Evolutionary conservation across 805 yeast species (phyloP).

Genomic region (Yamadazyma philogaea): DNA sequence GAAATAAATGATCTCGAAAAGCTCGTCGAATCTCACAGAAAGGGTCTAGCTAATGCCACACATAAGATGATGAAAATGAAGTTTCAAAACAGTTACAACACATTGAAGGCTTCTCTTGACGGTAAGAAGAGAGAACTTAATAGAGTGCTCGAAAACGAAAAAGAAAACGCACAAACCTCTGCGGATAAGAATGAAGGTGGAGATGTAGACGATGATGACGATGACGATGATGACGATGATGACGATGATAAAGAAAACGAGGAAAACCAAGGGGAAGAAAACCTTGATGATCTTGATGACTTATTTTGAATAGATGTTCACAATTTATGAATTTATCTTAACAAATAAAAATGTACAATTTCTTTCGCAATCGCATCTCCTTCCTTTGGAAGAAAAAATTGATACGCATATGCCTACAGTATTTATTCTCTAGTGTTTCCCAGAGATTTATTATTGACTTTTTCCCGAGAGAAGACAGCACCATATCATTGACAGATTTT

Average conservation of each 20-base stretch:
- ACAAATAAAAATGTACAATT: background rate
- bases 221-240: conserved; percentile 18
- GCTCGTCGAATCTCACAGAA: conserved; percentile 72
- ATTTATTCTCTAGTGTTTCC: background rate
- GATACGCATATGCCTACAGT: background rate
- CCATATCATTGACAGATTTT: no score
- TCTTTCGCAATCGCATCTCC: conserved; percentile 10
- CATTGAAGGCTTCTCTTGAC: conserved; percentile 78
- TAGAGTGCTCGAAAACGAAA: conserved; percentile 27
- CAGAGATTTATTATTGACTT: background rate
- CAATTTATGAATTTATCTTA: conserved; percentile 2
- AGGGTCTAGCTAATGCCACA: conserved; percentile 66
- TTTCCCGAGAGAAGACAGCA: no score
- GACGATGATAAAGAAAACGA: conserved; percentile 16
- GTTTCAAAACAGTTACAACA: conserved; percentile 73
- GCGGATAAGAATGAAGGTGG: conserved; percentile 24
- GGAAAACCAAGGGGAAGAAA: conserved; percentile 16
- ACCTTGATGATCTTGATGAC: conserved; percentile 38
- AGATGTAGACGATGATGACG: conserved; percentile 29
- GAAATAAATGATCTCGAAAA: conserved; percentile 78
- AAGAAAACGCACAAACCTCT: conserved; percentile 23
- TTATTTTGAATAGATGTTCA: conserved; percentile 21
- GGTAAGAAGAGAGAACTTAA: conserved; percentile 67
- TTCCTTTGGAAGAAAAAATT: conserved; percentile 10
- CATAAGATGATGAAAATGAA: conserved; percentile 86